Evolutionary conservation across 2,329 filamentous ascomycete genomes (phyloP).

Genomic region (Cryphonectria naterciae): DNA sequence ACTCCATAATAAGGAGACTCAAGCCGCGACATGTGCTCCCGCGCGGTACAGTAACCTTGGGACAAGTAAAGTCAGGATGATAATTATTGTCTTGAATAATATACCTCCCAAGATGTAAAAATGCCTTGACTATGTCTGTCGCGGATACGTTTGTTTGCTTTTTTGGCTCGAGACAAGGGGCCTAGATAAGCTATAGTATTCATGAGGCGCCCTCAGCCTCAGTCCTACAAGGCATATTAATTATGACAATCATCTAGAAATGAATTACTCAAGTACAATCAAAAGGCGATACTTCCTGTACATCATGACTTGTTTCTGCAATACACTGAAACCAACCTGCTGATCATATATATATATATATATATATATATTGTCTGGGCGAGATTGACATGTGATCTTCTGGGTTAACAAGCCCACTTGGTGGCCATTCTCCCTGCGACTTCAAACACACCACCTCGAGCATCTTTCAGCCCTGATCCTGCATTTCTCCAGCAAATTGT

Average conservation of each 20-base stretch:
- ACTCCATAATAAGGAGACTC: not conserved
- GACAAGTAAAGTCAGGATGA: not conserved
- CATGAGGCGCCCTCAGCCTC: not conserved
- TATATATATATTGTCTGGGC: not conserved
- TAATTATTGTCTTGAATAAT: not conserved
- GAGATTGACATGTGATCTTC: not conserved
- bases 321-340: too few species aligned
- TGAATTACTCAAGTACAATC: too few species aligned
- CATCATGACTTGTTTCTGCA: too few species aligned
- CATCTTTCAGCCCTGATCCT: not conserved
- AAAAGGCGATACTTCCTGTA: too few species aligned
- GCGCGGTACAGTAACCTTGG: not conserved
- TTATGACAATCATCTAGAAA: too few species aligned
- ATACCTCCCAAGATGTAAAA: too few species aligned
- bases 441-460: not conserved
- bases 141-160: not conserved
- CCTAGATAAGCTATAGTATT: not conserved
- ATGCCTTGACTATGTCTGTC: not conserved
- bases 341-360: too few species aligned
- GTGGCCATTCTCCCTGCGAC: not conserved
- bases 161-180: not conserved
- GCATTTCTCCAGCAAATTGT: constrained; percentile 5
- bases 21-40: not conserved
- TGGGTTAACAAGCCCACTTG: not conserved
- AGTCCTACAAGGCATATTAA: too few species aligned